Base-by-base conservation (phyloP, 2,329 filamentous ascomycete species). In the Colletotrichum sp. region DNA sequence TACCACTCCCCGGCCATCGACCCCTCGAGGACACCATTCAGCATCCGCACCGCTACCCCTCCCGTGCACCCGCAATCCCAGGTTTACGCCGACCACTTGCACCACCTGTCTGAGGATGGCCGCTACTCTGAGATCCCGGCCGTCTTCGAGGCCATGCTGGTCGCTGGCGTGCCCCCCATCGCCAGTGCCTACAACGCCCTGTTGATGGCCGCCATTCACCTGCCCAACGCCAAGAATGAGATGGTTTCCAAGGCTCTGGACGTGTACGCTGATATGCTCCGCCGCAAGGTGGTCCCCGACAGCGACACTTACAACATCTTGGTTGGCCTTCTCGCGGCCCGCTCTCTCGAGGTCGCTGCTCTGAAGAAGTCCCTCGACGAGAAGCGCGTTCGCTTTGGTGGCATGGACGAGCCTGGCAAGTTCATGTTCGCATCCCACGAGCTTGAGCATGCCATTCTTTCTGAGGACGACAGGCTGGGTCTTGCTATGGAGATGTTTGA, bases 231-330 rank as follows among this genome's bases (percentile, higher is more conserved):
- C 83, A 94, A 93, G 84, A 94, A 94, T 70, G 94, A 98, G 86
- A 92, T 97, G 68, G 95, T 98, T 16, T 94, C 95, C 77, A 98
- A 98, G 87, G 96, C 95, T 7, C 90, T 99, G 68, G 96, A 98
- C 86, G 95, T 99, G 68, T 99, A 99, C 84, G 94, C 96, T 18
- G 96, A 99, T 83, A 99, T 99, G 97, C 92, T 98, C 79, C 93
- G 94, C 78, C 94, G 96, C 78, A 94, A 93, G 79, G 93, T 99
- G 28, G 87, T 91, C 24, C 96, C 96, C 9, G 94, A 98, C 83
- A 92, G 93, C 70, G 92, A 94, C 73, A 99, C 96, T 0, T 99
- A 98, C 85, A 93, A 95, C 82, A 96, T 96, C 39, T 89, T 99
- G 21, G 94, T 99, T 71, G 92, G 94, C 74, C 88, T 98, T 52